These are phyloP conservation scores for Arachnopeziza araneosa DNA, from an alignment of 2,329 filamentous ascomycete species.

Conservation along the genomic window DNA sequence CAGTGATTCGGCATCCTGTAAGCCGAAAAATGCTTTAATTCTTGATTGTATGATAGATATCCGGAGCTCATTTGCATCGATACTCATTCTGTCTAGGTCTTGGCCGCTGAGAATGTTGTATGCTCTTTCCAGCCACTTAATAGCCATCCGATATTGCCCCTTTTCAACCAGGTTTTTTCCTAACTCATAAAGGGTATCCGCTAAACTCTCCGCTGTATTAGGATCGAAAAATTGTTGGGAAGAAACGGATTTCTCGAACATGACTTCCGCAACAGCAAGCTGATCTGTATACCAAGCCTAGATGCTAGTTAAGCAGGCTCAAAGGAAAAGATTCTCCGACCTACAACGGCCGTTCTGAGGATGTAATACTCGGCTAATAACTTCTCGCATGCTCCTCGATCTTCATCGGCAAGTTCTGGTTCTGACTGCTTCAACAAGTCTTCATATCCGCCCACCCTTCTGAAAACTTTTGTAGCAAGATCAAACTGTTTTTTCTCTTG, in stretches of 20 bases:
- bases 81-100: constrained; percentile 49
- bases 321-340: background rate
- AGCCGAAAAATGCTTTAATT: constrained; percentile 49
- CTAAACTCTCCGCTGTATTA: constrained; percentile 52
- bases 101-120: constrained; percentile 51
- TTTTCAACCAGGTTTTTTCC: constrained; percentile 54
- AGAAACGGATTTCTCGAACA: constrained; percentile 58
- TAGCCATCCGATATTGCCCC: constrained; percentile 48
- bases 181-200: constrained; percentile 67
- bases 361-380: constrained; percentile 30
- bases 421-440: constrained; percentile 33
- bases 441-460: constrained; percentile 56
- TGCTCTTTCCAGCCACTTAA: constrained; percentile 70
- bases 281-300: constrained; percentile 71
- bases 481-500: constrained; percentile 41
- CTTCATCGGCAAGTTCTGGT: constrained; percentile 17
- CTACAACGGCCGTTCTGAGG: constrained; percentile 49
- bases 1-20: constrained; percentile 39
- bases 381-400: constrained; percentile 27
- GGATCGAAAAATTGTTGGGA: constrained; percentile 39
- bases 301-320: constrained; percentile 6
- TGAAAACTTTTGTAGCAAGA: constrained; percentile 55
- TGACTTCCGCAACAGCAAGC: constrained; percentile 71
- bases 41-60: constrained; percentile 60
- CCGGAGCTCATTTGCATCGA: constrained; percentile 57